A percentile compares a stretch with the other conserved stretches of the same genome.
phyloP scores from a whole-genome alignment of 306 rosid genomes.

The Begonia fuchsioides region DNA sequence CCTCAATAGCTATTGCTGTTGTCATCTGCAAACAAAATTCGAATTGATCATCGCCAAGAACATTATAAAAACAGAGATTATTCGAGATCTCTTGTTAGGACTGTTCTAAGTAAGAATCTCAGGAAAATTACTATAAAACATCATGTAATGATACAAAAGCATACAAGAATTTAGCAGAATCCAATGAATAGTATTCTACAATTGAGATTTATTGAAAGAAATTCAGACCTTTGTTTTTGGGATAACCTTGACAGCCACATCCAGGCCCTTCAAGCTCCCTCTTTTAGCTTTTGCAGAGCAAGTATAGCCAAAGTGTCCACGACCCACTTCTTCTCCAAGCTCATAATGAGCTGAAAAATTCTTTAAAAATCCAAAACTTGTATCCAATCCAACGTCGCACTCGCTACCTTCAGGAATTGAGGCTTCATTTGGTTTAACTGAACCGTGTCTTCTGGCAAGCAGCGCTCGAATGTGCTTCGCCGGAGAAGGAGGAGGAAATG shows the following conservation, averaged over 20 bases:
- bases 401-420: conserved; percentile 74
- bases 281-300: conserved; percentile 59
- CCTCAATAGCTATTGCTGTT: conserved; percentile 72
- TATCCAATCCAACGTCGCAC: conserved; percentile 60
- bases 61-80: no score
- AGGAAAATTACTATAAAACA: no score
- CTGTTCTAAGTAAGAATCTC: no score
- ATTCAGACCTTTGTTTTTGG: conserved; percentile 68
- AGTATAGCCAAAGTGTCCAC: conserved; percentile 87
- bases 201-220: no score
- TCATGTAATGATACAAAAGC: no score
- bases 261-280: conserved; percentile 59
- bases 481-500: conserved; percentile 92
- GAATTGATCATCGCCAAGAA: no score
- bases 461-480: conserved; percentile 80
- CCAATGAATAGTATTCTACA: no score
- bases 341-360: conserved; percentile 41
- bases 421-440: conserved; percentile 74
- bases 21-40: conserved; percentile 52
- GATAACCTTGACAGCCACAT: conserved; percentile 83
- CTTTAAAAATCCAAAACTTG: conserved; percentile 57
- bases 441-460: conserved; percentile 64
- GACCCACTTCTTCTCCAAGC: conserved; percentile 68
- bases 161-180: no score
- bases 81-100: no score